Evolutionary conservation across 345 rosid genomes (phyloP), one percentile per base, ranked within the genome.

Genomic region (Citropsis articulata): DNA sequence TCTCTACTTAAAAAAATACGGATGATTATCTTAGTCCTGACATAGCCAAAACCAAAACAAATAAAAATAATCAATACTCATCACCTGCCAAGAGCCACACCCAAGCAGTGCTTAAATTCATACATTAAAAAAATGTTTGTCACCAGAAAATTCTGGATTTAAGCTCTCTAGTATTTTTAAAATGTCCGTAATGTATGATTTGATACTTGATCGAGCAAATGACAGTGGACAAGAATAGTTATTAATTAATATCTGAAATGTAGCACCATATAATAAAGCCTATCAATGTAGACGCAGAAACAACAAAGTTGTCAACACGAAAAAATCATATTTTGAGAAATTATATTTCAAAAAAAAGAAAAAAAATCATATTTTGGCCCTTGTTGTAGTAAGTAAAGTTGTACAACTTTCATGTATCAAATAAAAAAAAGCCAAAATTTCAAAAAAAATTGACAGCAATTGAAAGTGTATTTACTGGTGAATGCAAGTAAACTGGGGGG

Each of bases 1-100:
- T 28, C 18, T 71, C 60, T 28, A 21, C 27, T 2, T 36, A 75
- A 27, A 45, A 71, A 50, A 53, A 7, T 2, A 61, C 9, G 6
- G 38, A 9, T 31, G 60, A 66, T 76, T 24, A 65, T 72, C 64
- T 65, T 27, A 75, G 73, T 45, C 60, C 19, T 64, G 76, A 75
- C 60, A 62, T 56, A 69, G 63, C 42, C 69, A 65, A 62, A 64
- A 19, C 9, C 7, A 63, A 56, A 30, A 19, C n/a, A 65, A 60
- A 70, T 25, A 75, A 33, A 69, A 38, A 48, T 53, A 50, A 50
- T 42, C 0, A 50, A 50, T 13, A 55, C 50, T 31, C 63, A 71
- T 42, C 73, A 55, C 72, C 64, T 63, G 72, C 72, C 64, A 27
- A 73, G n/a, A 56, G 62, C 63, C 36, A 61, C 25, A 71, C 9